Conservation (phyloP, 768 basidiomycete species). For the Naganishia onofrii region DNA sequence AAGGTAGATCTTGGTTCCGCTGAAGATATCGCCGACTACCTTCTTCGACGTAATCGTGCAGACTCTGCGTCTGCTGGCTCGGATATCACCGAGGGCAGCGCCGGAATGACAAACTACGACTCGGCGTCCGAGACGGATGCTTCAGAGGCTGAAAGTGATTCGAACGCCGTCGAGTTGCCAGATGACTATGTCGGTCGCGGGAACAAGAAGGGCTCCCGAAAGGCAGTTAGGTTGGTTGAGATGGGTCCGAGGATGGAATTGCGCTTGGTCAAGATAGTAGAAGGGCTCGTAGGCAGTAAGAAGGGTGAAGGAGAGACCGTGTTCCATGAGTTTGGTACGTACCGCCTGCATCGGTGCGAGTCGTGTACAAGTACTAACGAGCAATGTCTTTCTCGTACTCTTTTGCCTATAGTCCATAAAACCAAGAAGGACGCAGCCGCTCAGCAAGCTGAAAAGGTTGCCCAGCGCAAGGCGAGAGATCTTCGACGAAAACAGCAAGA, state of each 20-base stretch:
- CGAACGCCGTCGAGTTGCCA: slow-evolving; percentile 67
- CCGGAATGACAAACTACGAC: slow-evolving; percentile 60
- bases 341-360: no score
- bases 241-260: slow-evolving; percentile 95
- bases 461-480: slow-evolving; percentile 70
- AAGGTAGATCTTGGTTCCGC: slow-evolving; percentile 81
- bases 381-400: no score
- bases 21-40: slow-evolving; percentile 91
- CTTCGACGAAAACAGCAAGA: slow-evolving; percentile 85
- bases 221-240: slow-evolving; percentile 88
- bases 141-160: slow-evolving; percentile 62
- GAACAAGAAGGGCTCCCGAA: slow-evolving; percentile 84
- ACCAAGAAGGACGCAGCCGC: slow-evolving; percentile 69
- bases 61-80: slow-evolving; percentile 55
- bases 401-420: slow-evolving; percentile 73
- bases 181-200: slow-evolving; percentile 93
- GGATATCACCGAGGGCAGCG: slow-evolving; percentile 64
- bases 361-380: no score
- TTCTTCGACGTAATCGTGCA: slow-evolving; percentile 61
- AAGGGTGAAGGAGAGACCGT: slow-evolving; percentile 82
- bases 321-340: slow-evolving; percentile 88
- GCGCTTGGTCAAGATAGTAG: slow-evolving; percentile 84
- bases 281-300: slow-evolving; percentile 74
- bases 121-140: slow-evolving; percentile 75
- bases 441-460: slow-evolving; percentile 71